These are phyloP conservation scores for Blumeriella jaapii DNA, from an alignment of 2,329 filamentous ascomycete species.

Conservation along the genomic window DNA sequence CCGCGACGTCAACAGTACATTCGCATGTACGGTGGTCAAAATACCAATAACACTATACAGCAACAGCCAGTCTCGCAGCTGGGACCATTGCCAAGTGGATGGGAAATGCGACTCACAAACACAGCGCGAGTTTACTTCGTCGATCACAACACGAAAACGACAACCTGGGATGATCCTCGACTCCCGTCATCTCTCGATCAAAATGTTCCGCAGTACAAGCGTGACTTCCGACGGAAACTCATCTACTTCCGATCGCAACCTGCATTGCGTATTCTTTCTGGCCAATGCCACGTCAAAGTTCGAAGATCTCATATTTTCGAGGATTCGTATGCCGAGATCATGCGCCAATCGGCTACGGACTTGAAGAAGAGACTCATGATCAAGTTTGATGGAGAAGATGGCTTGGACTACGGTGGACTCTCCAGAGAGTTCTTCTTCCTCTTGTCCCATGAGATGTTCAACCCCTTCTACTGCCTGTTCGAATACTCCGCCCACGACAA, in stretches of 20 bases:
- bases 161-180: constrained; percentile 95
- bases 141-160: constrained; percentile 98
- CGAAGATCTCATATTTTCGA: constrained; percentile 95
- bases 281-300: constrained; percentile 97
- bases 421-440: constrained; percentile 99
- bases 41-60: constrained; percentile 80
- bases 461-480: constrained; percentile 98
- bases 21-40: constrained; percentile 86
- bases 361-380: constrained; percentile 99
- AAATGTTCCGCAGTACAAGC: constrained; percentile 98
- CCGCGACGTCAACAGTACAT: constrained; percentile 96
- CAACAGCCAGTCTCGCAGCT: constrained; percentile 96
- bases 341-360: constrained; percentile 88
- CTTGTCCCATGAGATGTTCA: constrained; percentile 99
- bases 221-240: constrained; percentile 92
- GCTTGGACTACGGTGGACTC: constrained; percentile 92
- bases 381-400: constrained; percentile 98
- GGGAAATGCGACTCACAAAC: constrained; percentile 99
- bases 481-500: constrained; percentile 99
- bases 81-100: constrained; percentile 87
- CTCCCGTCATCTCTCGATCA: constrained; percentile 93
- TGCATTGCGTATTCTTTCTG: constrained; percentile 85
- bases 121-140: constrained; percentile 98
- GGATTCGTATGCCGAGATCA: constrained; percentile 97
- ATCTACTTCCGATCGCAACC: constrained; percentile 99